Percentiles rank a stretch among this genome's conserved stretches.
Evolutionary conservation across 257 asterid species (phyloP).

Genomic region (Solanum raphanifolium): DNA sequence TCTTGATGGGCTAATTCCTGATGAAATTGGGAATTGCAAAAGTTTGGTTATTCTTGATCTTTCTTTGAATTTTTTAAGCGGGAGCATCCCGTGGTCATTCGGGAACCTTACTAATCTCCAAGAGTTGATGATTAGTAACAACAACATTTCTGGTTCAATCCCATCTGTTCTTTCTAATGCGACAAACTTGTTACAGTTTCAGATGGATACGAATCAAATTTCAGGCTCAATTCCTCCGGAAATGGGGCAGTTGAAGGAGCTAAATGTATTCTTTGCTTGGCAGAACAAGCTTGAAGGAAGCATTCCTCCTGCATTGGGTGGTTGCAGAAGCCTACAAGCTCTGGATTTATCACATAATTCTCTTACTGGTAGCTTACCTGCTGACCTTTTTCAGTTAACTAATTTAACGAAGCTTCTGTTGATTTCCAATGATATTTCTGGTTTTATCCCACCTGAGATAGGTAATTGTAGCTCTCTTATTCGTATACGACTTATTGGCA

Average conservation of each 20-base stretch:
- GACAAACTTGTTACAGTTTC: constrained; percentile 47
- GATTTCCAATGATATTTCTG: constrained; percentile 56
- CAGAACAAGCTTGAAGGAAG: constrained; percentile 67
- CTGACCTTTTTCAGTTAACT: constrained; percentile 42
- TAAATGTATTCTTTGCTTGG: constrained; percentile 68
- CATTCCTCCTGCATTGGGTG: constrained; percentile 47
- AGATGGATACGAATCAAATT: constrained; percentile 58
- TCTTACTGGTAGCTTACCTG: constrained; percentile 52
- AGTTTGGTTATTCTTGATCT: constrained; percentile 42
- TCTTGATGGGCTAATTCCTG: constrained; percentile 45
- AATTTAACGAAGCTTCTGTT: constrained; percentile 61
- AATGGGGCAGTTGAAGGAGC: constrained; percentile 39
- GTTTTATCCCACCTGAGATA: constrained; percentile 55
- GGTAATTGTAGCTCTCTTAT: constrained; percentile 51
- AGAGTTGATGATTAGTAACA: constrained; percentile 70
- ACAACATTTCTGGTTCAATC: constrained; percentile 61
- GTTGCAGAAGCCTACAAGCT: constrained; percentile 61
- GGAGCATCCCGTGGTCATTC: constrained; percentile 42
- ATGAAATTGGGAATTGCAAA: constrained; percentile 41
- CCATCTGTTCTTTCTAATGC: constrained; percentile 64
- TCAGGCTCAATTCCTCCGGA: constrained; percentile 54
- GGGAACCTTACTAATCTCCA: constrained; percentile 52
- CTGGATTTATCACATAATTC: constrained; percentile 60
- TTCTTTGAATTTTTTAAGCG: constrained; percentile 42
- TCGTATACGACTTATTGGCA: constrained; percentile 47